phyloP scores from a whole-genome alignment of 2,329 filamentous ascomycete species.

The Phyllosticta citriasiana region DNA sequence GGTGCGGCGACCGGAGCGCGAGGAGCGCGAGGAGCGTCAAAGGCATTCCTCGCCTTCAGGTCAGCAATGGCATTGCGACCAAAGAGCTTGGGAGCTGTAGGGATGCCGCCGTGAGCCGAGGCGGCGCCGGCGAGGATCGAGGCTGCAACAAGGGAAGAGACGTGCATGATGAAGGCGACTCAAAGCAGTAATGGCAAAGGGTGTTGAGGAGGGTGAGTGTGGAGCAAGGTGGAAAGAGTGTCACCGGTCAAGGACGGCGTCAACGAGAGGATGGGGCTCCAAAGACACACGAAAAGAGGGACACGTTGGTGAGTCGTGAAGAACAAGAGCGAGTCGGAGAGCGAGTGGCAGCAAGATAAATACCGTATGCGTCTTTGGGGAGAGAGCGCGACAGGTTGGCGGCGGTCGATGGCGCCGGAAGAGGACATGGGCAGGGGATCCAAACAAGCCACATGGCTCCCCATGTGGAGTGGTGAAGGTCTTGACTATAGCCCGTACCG shows the following conservation, averaged over 20 bases:
- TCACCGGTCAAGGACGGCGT: not conserved
- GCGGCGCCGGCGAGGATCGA: constrained; percentile 22
- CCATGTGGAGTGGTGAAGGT: not conserved
- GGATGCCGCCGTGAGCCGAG: constrained; percentile 19
- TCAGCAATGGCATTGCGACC: constrained; percentile 25
- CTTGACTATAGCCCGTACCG: not conserved
- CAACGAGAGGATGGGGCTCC: not conserved
- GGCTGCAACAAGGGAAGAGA: constrained; percentile 20
- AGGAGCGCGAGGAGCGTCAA: constrained; percentile 18
- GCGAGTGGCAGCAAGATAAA: not conserved
- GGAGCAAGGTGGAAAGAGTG: not conserved
- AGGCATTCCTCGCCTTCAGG: constrained; percentile 23
- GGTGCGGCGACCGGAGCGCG: constrained; percentile 11
- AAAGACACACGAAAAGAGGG: not conserved
- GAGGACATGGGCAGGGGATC: not conserved
- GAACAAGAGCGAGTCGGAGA: not conserved
- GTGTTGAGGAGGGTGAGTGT: not conserved
- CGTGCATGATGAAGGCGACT: constrained; percentile 19
- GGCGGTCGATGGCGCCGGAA: not conserved
- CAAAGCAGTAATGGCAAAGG: not conserved
- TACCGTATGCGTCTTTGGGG: not conserved
- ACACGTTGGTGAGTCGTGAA: not conserved
- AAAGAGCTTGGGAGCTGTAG: constrained; percentile 24
- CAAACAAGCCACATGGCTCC: not conserved
- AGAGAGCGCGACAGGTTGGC: not conserved